Evolutionary conservation across 768 basidiomycete genomes (phyloP).

Genomic region (Pleurotus citrinopileatus): DNA sequence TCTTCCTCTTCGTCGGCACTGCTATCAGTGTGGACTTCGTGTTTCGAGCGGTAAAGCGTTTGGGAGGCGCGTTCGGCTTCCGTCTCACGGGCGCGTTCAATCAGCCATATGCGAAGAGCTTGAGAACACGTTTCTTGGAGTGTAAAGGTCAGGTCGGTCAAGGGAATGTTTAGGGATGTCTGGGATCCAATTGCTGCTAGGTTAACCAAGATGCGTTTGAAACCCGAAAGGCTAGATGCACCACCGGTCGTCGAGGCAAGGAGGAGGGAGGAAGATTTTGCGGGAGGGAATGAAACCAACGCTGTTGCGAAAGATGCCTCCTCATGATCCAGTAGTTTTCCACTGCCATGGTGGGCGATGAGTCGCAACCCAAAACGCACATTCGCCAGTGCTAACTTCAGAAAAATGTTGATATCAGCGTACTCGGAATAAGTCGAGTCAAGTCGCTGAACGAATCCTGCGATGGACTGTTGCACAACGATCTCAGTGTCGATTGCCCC

Average conservation of each 20-base stretch:
- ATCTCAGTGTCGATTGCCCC: conserved; percentile 53
- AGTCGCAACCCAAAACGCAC: conserved; percentile 74
- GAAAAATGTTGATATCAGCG: conserved; percentile 63
- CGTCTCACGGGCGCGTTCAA: conserved; percentile 69
- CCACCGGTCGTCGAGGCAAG: conserved; percentile 25
- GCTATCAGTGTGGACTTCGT: conserved; percentile 47
- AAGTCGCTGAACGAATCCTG: conserved; percentile 75
- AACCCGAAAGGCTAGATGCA: conserved; percentile 29
- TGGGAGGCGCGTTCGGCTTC: conserved; percentile 60
- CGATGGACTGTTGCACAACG: conserved; percentile 75
- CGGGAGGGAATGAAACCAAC: conserved; percentile 54
- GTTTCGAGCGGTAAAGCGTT: conserved; percentile 73
- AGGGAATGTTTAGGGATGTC: conserved; percentile 35
- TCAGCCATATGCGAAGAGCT: conserved; percentile 76
- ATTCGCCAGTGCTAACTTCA: conserved; percentile 64
- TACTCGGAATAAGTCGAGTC: conserved; percentile 65
- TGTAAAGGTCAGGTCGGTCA: conserved; percentile 24
- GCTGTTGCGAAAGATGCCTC: conserved; percentile 24
- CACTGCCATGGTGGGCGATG: conserved; percentile 20
- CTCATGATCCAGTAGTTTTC: conserved; percentile 16
- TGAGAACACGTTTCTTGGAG: conserved; percentile 64
- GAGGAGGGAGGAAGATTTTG: conserved; percentile 37
- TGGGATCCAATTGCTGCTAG: conserved; percentile 48
- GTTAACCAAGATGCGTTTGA: conserved; percentile 42
- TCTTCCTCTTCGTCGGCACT: conserved; percentile 79